Evolutionary conservation across 2,329 filamentous ascomycete genomes (phyloP), one percentile per base, ranked within the genome.

Genomic region (Verticillium tricorpus): DNA sequence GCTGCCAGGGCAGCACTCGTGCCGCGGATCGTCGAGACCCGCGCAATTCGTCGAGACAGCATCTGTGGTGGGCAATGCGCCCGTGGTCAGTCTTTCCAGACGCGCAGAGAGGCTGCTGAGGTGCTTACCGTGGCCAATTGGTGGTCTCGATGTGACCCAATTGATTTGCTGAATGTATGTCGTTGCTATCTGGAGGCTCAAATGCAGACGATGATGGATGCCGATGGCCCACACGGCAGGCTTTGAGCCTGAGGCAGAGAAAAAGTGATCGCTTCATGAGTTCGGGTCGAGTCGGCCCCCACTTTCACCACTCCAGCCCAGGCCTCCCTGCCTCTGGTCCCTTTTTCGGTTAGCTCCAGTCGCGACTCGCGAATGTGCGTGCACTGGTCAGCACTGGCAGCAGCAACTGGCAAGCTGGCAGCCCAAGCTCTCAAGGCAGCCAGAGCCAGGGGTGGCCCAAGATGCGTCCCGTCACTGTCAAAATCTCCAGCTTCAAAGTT

Each of bases 31-130:
- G 74, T 74, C 68, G 74, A 76, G 68, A 74, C 80, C 77, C 82
- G 82, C 69, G 77, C 80, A 75, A 88, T 77, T 78, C 83, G 82
- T 77, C 81, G 81, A 67, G 82, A 78, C 73, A 88, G 80, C 86
- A 89, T 88, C 85, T 88, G 70, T 15, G 58, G 15, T 6, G 32
- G 4, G 35, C 40, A 61, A 67, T 69, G 11, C 45, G 11, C 71
- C 66, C 68, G 7, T 17, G 60, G 31, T 12, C 57, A 2, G 40
- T 65, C 50, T 62, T 57, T 3, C 25, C 3, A 3, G 1, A 5
- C 2, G 2, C 17, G 37, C 22, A 39, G 56, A 9, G 37, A 54
- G 37, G 22, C 22, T 15, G 4, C 14, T 8, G 19, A 64, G n/a
- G 45, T 3, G 11, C 69, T 31, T 73, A 75, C 77, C 67, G 70